Percentiles rank a stretch among this genome's conserved stretches.
Conservation (phyloP, 345 rosid species). For the Pistacia vera region DNA sequence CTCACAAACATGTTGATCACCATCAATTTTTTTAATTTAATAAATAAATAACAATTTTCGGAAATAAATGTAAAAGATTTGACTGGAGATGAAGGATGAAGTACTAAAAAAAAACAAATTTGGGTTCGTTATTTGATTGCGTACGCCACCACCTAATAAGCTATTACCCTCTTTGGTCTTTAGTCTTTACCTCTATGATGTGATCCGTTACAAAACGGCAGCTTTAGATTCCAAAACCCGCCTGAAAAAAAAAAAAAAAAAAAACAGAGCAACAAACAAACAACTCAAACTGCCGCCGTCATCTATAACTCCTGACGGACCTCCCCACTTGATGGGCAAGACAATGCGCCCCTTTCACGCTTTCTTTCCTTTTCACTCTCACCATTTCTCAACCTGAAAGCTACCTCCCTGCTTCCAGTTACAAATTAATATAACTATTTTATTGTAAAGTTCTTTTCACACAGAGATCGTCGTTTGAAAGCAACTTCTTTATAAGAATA, state of each 20-base stretch:
- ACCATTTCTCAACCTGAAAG: conserved; percentile 19
- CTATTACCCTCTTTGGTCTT: neutral
- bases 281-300: neutral
- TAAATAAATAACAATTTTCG: neutral
- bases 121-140: neutral
- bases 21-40: neutral
- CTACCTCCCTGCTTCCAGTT: conserved; percentile 27
- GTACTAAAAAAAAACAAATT: neutral
- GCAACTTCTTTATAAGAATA: conserved; percentile 1
- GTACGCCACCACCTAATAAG: neutral
- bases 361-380: conserved; percentile 8
- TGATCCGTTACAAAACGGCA: conserved; percentile 19
- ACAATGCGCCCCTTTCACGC: conserved; percentile 34
- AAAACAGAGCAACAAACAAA: conserved; percentile 7
- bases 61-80: neutral
- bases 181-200: neutral
- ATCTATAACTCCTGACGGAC: conserved; percentile 8
- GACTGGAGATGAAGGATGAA: neutral
- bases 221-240: neutral
- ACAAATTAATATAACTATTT: no score
- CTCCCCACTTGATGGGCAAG: neutral
- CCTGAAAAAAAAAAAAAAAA: neutral
- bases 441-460: neutral
- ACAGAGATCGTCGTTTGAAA: conserved; percentile 35
- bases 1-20: no score